Percentiles rank a stretch among this genome's conserved stretches.
Conservation (phyloP, 441 rosid species). For the Brassica hybrid region DNA sequence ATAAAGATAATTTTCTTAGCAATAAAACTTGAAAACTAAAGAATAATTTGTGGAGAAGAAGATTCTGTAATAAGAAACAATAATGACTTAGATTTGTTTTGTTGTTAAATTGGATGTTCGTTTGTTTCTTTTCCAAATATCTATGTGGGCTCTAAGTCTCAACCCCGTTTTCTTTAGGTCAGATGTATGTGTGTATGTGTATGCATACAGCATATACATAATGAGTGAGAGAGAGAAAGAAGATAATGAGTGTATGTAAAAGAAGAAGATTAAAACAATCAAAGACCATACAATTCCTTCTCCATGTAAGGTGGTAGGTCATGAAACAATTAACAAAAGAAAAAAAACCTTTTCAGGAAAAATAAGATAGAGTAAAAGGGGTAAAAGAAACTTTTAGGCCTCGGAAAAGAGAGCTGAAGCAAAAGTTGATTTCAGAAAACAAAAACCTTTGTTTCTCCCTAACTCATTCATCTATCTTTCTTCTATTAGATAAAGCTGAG, state of each 20-base stretch:
- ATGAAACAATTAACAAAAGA: conserved; percentile 37
- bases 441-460: conserved; percentile 39
- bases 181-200: conserved; percentile 20
- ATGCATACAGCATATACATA: background rate
- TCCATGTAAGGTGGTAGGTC: conserved; percentile 45
- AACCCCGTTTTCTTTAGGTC: conserved; percentile 31
- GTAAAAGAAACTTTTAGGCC: conserved; percentile 26
- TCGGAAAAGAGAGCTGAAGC: conserved; percentile 35
- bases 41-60: conserved; percentile 19
- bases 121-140: conserved; percentile 37
- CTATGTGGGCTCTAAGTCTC: conserved; percentile 39
- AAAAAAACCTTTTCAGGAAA: conserved; percentile 28
- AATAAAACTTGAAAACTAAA: background rate
- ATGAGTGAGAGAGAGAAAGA: conserved; percentile 22
- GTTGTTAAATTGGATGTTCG: conserved; percentile 35
- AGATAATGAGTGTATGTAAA: conserved; percentile 22
- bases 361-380: conserved; percentile 4
- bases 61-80: conserved; percentile 24
- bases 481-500: conserved; percentile 43
- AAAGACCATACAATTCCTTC: conserved; percentile 39
- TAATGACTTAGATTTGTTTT: conserved; percentile 37
- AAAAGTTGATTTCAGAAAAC: conserved; percentile 42
- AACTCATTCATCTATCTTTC: conserved; percentile 33
- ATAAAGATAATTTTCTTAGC: background rate
- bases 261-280: conserved; percentile 37